Percentiles rank a stretch among this genome's conserved stretches.
Conservation (phyloP, 305 asterid genomes). For the Andrographis paniculata region DNA sequence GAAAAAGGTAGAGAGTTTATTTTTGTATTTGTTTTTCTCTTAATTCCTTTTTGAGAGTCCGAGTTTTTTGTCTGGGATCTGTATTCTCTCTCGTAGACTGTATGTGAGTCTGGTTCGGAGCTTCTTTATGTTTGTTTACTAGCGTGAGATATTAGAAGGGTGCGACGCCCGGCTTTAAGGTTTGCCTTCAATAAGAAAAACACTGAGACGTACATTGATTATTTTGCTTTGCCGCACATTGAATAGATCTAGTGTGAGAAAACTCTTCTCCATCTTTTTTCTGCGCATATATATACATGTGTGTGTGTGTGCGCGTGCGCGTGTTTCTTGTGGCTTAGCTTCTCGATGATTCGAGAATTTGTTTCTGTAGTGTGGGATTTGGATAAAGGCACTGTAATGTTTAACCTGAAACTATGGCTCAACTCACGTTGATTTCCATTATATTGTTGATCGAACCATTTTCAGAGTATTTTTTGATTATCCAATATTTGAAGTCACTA, state of each 20-base stretch:
- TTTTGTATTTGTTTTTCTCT: slow-evolving; percentile 31
- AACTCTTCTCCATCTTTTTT: background rate
- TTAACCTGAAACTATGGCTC: too few species aligned
- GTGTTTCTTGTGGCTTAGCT: too few species aligned
- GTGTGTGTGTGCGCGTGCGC: background rate
- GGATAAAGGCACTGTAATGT: too few species aligned
- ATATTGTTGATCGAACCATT: too few species aligned
- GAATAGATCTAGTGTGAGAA: slow-evolving; percentile 20
- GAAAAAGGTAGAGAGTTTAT: slow-evolving; percentile 37
- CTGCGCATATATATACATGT: background rate
- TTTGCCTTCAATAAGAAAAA: slow-evolving; percentile 38
- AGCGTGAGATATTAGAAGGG: slow-evolving; percentile 41
- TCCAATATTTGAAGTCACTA: too few species aligned
- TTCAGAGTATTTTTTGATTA: slow-evolving; percentile 11
- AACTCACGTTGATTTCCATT: too few species aligned
- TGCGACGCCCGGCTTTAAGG: slow-evolving; percentile 28
- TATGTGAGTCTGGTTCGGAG: slow-evolving; percentile 35
- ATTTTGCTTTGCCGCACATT: slow-evolving; percentile 16
- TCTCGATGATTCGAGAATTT: too few species aligned
- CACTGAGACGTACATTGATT: slow-evolving; percentile 32
- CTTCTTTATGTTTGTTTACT: slow-evolving; percentile 34
- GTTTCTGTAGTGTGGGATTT: too few species aligned
- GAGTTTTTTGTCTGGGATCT: slow-evolving; percentile 32
- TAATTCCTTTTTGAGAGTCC: slow-evolving; percentile 21
- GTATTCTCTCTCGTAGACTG: slow-evolving; percentile 32